Conservation (phyloP, 768 basidiomycete species). For the Leccinum disarticulatum region DNA sequence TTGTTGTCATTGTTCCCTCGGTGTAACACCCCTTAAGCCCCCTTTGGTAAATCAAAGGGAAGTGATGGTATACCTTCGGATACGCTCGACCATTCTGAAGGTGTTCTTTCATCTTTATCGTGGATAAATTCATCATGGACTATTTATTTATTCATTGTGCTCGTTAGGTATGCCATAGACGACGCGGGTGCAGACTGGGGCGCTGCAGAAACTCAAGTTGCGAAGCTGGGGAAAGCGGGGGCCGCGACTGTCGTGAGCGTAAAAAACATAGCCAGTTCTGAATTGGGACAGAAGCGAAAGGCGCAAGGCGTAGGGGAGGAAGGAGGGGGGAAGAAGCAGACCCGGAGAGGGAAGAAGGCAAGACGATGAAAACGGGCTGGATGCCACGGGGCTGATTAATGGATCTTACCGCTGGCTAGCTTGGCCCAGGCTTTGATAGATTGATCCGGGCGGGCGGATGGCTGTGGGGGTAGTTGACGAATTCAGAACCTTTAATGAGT, state of each 20-base stretch:
- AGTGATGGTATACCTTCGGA: not conserved
- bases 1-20: not conserved
- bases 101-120: not conserved
- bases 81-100: not conserved
- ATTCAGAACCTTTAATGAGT: not conserved
- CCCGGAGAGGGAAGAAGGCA: slow-evolving; percentile 45
- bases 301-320: slow-evolving; percentile 33
- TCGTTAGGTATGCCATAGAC: slow-evolving; percentile 70
- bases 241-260: slow-evolving; percentile 78
- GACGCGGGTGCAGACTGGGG: slow-evolving; percentile 71
- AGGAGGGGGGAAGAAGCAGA: slow-evolving; percentile 47
- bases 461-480: not conserved
- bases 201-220: slow-evolving; percentile 70
- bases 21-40: slow-evolving; percentile 11
- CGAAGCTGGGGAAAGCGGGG: slow-evolving; percentile 40
- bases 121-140: not conserved
- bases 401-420: not conserved
- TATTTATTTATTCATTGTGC: not conserved
- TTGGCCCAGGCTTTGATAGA: not conserved
- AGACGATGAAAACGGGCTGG: slow-evolving; percentile 27
- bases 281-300: slow-evolving; percentile 60
- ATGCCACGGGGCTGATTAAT: not conserved
- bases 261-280: slow-evolving; percentile 38
- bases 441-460: not conserved
- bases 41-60: not conserved